Evolutionary conservation across 495 filamentous ascomycete species (phyloP), one percentile per base, ranked within the genome.

Genomic region (Lophiotrema nucula): DNA sequence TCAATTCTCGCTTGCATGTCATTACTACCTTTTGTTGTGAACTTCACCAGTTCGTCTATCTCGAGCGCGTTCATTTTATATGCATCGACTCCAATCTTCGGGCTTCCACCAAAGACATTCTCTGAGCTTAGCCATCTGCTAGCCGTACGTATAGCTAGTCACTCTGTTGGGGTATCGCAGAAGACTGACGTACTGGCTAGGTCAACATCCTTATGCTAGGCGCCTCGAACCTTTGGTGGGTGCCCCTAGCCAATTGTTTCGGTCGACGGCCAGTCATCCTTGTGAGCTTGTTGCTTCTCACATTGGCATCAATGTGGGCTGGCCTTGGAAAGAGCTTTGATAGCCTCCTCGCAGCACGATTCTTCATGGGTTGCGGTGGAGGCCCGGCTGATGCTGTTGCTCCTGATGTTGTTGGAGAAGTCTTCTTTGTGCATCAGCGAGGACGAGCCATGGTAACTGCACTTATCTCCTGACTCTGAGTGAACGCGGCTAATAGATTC

Each of bases 351-450:
- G 66, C 54, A 2, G 66, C 63, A 31, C 25, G 68, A 21, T 33
- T 58, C 2, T 54, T 70, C n/a, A 62, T 65, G 37, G 68, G 66
- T n/a, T 42, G 60, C 15, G 60, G 54, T 4, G 58, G 60, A 19
- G 68, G 59, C 10, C 60, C 66, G 4, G 62, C 63, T 1, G 60
- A 73, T 58, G 50, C 68, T n/a, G 47, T 73, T 31, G 56, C 60
- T 1, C 62, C 70, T 41, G 56, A 59, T 33, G 53, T 70, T 19
- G 55, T 73, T 38, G 66, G 62, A 6, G 66, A 71, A 26, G 42
- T 70, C 8, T 70, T 65, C 39, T 70, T 70, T 47, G 38, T 68
- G 19, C 68, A 69, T 38, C 56, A 70, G 39, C 49, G 60, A 35
- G 68, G 68, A 13, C 63, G 68, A 10, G 67, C 66, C 2, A 66